Evolutionary conservation across 352 stramenopile genomes (phyloP), one percentile per base, ranked within the genome.

Genomic region (Pythium aristosporum): DNA sequence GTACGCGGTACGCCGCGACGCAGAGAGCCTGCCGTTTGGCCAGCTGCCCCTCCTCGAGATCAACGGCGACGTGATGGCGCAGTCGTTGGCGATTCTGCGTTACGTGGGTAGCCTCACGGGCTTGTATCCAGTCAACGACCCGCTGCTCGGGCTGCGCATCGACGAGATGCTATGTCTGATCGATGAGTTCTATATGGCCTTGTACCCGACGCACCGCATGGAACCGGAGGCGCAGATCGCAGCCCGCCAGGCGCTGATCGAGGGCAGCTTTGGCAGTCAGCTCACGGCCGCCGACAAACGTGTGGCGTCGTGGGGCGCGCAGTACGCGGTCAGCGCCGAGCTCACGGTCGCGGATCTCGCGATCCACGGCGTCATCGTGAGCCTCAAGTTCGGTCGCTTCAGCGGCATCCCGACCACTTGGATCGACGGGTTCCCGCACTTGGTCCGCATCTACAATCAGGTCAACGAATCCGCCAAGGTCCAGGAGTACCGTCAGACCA

Each of bases 301-400:
- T 2, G 48, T 85, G 7, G 55, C 34, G 3, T 28, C 54, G 20
- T 83, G 75, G 51, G 50, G 37, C 20, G 64, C 43, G 13, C 16
- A n/a, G 44, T 25, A 68, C 8, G 21, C 53, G n/a, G 71, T 75
- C 48, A 61, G 67, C 2, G 58, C 78, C 10, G 59, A 5, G 36
- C 10, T 88, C 7, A 87, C 77, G 9, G 55, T 86, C 4, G 82
- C 79, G 0, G 82, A 91, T 32, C 61, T 91, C 3, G 78, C 72
- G n/a, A 70, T 91, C 44, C 79, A 77, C 51, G 30, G 25, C 12
- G 5, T 53, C 0, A 18, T 66, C 25, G 10, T 53, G 12, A 43
- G 52, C 3, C 44, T 57, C 3, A 44, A 42, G 42, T 42, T 34
- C 53, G 61, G 52, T 5, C 11, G 7, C 30, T 2, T 77, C 20